Conservation (phyloP, 176 grass and related monocot genomes). For the Zizania latifolia region DNA sequence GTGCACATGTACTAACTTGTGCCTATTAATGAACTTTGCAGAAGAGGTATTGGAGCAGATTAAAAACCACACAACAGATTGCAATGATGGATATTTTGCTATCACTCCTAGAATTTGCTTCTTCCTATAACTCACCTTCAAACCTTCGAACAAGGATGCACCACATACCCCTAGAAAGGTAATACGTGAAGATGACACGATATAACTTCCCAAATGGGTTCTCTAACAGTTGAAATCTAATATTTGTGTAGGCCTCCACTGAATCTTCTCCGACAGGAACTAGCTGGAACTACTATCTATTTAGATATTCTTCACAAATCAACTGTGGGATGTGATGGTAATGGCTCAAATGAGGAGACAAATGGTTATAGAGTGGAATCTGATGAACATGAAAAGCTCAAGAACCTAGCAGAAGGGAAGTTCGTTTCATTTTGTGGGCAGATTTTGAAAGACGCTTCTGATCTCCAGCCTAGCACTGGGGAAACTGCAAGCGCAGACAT, state of each 20-base stretch:
- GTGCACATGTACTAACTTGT: conserved; percentile 21
- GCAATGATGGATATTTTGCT: conserved; percentile 91
- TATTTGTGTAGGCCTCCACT: conserved; percentile 67
- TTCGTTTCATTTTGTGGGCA: conserved; percentile 86
- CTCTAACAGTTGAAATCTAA: conserved; percentile 37
- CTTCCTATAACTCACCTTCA: conserved; percentile 91
- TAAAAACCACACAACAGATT: conserved; percentile 66
- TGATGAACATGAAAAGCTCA: conserved; percentile 63
- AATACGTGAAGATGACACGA: conserved; percentile 1
- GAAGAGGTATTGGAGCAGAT: conserved; percentile 85
- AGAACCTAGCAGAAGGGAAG: conserved; percentile 80
- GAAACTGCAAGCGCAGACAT: conserved; percentile 60
- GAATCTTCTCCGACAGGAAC: conserved; percentile 97
- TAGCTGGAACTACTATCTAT: conserved; percentile 90
- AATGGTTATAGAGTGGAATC: conserved; percentile 33
- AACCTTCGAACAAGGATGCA: conserved; percentile 95
- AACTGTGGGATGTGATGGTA: conserved; percentile 37
- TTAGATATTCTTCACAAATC: conserved; percentile 96
- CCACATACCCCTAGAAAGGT: conserved; percentile 85
- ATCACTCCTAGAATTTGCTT: conserved; percentile 93
- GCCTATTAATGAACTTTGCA: conserved; percentile 44
- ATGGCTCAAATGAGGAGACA: conserved; percentile 32
- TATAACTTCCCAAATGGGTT: neutral
- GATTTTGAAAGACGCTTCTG: conserved; percentile 91
- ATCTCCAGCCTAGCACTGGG: conserved; percentile 71